These are phyloP conservation scores for Amylocarpus encephaloides DNA, from an alignment of 2,329 filamentous ascomycete genomes.

Conservation along the genomic window DNA sequence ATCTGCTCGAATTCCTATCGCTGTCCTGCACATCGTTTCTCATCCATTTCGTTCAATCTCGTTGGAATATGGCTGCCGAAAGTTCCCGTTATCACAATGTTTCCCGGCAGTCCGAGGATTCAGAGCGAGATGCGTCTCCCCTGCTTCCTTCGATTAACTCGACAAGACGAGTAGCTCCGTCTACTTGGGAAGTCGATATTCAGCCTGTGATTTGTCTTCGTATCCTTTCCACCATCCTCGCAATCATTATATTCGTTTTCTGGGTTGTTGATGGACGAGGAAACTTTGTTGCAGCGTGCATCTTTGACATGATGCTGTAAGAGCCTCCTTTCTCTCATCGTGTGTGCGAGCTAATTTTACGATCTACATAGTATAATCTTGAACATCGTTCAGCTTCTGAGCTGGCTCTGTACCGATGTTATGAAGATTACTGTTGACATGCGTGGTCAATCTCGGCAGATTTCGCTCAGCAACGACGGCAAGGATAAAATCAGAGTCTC, in stretches of 20 bases:
- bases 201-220: background rate
- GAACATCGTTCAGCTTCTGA: constrained; percentile 10
- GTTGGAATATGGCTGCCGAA: too few relatives aligned
- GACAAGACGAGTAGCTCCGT: background rate
- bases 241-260: background rate
- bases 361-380: constrained; percentile 6
- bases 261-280: background rate
- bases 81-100: constrained; percentile 4
- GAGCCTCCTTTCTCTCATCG: background rate
- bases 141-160: background rate
- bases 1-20: too few relatives aligned
- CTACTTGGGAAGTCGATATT: background rate
- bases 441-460: constrained; percentile 4
- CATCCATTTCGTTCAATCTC: too few relatives aligned
- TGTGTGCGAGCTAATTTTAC: background rate
- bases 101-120: constrained; percentile 6
- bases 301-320: constrained; percentile 1
- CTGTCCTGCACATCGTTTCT: too few relatives aligned
- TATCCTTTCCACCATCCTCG: background rate
- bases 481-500: constrained; percentile 4
- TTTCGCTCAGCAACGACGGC: background rate
- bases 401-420: constrained; percentile 9
- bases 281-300: background rate
- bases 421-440: constrained; percentile 16
- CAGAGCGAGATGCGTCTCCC: constrained; percentile 1